A percentile compares a stretch with the other conserved stretches of the same genome.
These are phyloP conservation scores for Aethionema arabicum DNA, from an alignment of 345 rosid genomes.

Conservation along the genomic window DNA sequence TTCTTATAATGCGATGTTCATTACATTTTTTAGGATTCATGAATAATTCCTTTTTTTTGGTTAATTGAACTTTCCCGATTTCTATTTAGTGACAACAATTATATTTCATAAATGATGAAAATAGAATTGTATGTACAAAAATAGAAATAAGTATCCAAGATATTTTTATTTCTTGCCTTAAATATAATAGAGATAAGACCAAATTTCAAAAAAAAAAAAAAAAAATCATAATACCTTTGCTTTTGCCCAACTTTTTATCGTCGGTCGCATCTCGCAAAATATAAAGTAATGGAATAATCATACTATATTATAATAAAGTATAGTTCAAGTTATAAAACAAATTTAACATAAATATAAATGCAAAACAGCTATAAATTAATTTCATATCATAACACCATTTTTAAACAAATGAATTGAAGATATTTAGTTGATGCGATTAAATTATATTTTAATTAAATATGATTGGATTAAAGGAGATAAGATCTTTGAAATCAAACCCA, in stretches of 20 bases:
- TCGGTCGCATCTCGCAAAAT: not conserved
- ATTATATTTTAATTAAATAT: not conserved
- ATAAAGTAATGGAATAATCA: too few species aligned
- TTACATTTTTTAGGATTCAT: conserved; percentile 22
- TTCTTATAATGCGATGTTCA: not conserved
- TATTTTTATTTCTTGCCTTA: conserved; percentile 15
- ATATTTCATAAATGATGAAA: conserved; percentile 25
- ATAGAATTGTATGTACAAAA: conserved; percentile 24
- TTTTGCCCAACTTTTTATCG: conserved; percentile 17
- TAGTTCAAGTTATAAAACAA: too few species aligned
- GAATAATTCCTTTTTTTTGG: conserved; percentile 11
- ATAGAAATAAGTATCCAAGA: conserved; percentile 25
- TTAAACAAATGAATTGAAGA: too few species aligned
- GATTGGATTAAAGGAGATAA: conserved; percentile 34
- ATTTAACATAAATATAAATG: too few species aligned
- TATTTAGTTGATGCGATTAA: not conserved
- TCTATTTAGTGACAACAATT: conserved; percentile 18
- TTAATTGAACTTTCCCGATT: conserved; percentile 22
- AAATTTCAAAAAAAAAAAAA: conserved; percentile 1
- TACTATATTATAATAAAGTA: too few species aligned
- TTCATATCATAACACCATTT: too few species aligned
- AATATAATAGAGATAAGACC: conserved; percentile 32
- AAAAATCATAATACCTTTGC: not conserved
- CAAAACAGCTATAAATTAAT: too few species aligned
- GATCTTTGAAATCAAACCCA: conserved; percentile 26